Percentiles rank a stretch among this genome's conserved stretches.
Conservation (phyloP, 2,329 filamentous ascomycete genomes). For the Talaromyces pinophilus region DNA sequence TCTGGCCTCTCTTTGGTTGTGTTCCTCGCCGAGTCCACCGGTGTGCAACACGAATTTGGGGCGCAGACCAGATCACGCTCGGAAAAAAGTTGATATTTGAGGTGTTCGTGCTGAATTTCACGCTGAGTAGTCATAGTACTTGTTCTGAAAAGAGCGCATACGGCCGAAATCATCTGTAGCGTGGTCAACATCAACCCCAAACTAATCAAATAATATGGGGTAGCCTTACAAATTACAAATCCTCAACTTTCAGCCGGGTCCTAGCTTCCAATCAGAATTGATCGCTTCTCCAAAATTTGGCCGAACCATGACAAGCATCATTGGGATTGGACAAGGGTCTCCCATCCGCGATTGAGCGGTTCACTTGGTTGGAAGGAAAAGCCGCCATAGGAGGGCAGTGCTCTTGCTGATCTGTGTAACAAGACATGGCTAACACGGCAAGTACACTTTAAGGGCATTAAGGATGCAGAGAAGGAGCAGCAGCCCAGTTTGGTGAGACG, state of each 20-base stretch:
- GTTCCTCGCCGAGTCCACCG: slow-evolving; percentile 18
- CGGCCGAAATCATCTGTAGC: neutral
- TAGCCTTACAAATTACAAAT: neutral
- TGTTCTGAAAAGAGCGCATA: neutral
- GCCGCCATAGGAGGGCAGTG: slow-evolving; percentile 2
- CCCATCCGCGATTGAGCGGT: neutral
- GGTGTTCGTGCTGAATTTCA: neutral
- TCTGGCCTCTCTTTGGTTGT: neutral
- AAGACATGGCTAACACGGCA: neutral
- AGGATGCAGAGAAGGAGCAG: slow-evolving; percentile 5
- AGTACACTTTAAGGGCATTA: neutral
- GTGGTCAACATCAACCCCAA: neutral
- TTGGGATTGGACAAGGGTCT: neutral
- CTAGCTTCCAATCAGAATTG: neutral
- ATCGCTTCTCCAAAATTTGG: neutral
- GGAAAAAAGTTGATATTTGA: neutral
- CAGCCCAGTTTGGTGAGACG: slow-evolving; percentile 6
- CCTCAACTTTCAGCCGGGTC: neutral
- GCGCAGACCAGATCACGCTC: neutral
- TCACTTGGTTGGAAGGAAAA: slow-evolving; percentile 5
- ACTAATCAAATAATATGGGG: neutral
- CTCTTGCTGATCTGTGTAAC: slow-evolving; percentile 12
- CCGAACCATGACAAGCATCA: neutral
- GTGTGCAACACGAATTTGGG: slow-evolving; percentile 6
- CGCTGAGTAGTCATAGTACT: neutral